Percentiles rank a stretch among this genome's conserved stretches.
These are phyloP conservation scores for Yamadazyma takamatsuzukensis DNA, from an alignment of 805 yeast genomes.

Conservation along the genomic window DNA sequence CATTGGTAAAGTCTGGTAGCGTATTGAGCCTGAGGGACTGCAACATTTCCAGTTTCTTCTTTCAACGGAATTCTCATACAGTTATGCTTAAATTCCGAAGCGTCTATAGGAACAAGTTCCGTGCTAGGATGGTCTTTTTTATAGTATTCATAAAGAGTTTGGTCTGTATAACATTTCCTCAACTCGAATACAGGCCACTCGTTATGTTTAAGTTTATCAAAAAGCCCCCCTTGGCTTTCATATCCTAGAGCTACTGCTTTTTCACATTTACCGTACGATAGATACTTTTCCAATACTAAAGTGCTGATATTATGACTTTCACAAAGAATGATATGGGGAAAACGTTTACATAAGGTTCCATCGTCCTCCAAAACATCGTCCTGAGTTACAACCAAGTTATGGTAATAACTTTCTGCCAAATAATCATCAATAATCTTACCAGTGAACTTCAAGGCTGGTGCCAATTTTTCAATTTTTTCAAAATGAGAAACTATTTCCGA, in stretches of 20 bases:
- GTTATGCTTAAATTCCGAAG: constrained; percentile 1
- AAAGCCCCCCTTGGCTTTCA: no score
- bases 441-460: not conserved
- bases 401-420: not conserved
- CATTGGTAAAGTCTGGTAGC: constrained; percentile 2
- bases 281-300: no score
- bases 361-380: not conserved
- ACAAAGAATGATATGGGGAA: no score
- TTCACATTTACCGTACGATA: no score
- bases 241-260: no score
- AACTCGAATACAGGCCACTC: no score
- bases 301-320: no score
- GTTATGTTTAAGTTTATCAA: no score
- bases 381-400: not conserved
- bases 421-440: not conserved
- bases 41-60: constrained; percentile 1
- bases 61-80: constrained; percentile 1
- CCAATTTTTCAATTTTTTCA: not conserved
- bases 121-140: not conserved
- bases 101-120: not conserved
- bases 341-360: no score
- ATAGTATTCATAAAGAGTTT: constrained; percentile 4
- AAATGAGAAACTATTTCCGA: not conserved
- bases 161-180: not conserved
- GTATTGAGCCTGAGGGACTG: constrained; percentile 9